A percentile compares a stretch with the other conserved stretches of the same genome.
Evolutionary conservation across 805 yeast species (phyloP).

Genomic region (Cyberlindnera maritima): DNA sequence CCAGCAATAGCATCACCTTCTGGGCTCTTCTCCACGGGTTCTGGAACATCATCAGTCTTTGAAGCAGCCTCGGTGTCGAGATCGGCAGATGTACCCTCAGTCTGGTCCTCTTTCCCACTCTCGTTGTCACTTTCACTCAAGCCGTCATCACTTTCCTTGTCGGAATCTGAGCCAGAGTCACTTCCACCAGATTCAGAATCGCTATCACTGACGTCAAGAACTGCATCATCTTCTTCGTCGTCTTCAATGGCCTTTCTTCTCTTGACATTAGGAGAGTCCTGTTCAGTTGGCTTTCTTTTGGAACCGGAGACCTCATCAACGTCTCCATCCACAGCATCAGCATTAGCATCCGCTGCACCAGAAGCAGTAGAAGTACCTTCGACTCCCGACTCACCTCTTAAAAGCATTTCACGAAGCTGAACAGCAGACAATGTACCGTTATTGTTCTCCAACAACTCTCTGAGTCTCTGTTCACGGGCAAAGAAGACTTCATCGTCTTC

Average conservation of each 20-base stretch:
- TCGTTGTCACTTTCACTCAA: neutral
- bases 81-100: neutral
- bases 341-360: neutral
- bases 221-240: neutral
- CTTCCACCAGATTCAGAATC: slow-evolving; percentile 5
- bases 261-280: slow-evolving; percentile 13
- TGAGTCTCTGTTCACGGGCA: slow-evolving; percentile 51
- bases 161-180: slow-evolving; percentile 8
- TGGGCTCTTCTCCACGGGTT: neutral
- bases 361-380: neutral
- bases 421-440: slow-evolving; percentile 17
- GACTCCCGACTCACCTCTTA: neutral
- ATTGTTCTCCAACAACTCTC: slow-evolving; percentile 29
- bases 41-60: neutral
- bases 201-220: neutral
- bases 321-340: neutral
- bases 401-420: slow-evolving; percentile 8
- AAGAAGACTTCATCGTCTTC: slow-evolving; percentile 53
- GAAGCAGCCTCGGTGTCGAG: neutral
- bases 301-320: neutral
- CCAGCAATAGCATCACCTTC: neutral
- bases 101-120: neutral
- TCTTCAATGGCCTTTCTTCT: slow-evolving; percentile 7
- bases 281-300: slow-evolving; percentile 5
- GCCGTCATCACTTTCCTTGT: neutral